Percentiles rank a stretch among this genome's conserved stretches.
These are phyloP conservation scores for Botrytis pseudocinerea DNA, from an alignment of 2,329 filamentous ascomycete genomes.

Conservation along the genomic window DNA sequence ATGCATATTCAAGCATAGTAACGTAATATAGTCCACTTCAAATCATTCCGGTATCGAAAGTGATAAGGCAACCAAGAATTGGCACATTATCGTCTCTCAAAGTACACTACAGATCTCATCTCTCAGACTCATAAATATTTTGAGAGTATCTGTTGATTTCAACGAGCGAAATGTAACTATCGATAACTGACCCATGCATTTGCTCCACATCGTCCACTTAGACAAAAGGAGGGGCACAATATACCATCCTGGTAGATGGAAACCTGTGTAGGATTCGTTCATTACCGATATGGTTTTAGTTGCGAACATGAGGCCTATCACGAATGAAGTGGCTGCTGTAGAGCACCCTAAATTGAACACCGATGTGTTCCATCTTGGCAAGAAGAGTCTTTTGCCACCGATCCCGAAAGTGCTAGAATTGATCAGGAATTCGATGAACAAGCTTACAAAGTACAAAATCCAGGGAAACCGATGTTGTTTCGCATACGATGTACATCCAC, in stretches of 20 bases:
- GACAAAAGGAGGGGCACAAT: slow-evolving; percentile 16
- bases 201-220: slow-evolving; percentile 21
- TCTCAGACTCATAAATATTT: not conserved
- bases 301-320: slow-evolving; percentile 20
- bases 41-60: not conserved
- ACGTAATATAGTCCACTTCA: not conserved
- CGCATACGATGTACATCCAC: not conserved
- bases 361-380: not conserved
- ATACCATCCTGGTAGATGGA: slow-evolving; percentile 11
- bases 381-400: not conserved
- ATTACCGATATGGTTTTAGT: slow-evolving; percentile 16
- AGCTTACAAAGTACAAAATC: not conserved
- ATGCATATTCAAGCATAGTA: not conserved
- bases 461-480: not conserved
- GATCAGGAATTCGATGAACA: not conserved
- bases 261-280: slow-evolving; percentile 15
- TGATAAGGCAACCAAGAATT: not conserved
- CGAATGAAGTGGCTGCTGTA: slow-evolving; percentile 19
- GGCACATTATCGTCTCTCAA: not conserved
- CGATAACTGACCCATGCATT: not conserved
- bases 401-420: not conserved
- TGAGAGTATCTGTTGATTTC: not conserved
- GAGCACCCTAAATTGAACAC: slow-evolving; percentile 1
- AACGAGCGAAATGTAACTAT: not conserved
- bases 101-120: not conserved